Conservation (phyloP, 2,329 filamentous ascomycete species). For the Claviceps monticola region DNA sequence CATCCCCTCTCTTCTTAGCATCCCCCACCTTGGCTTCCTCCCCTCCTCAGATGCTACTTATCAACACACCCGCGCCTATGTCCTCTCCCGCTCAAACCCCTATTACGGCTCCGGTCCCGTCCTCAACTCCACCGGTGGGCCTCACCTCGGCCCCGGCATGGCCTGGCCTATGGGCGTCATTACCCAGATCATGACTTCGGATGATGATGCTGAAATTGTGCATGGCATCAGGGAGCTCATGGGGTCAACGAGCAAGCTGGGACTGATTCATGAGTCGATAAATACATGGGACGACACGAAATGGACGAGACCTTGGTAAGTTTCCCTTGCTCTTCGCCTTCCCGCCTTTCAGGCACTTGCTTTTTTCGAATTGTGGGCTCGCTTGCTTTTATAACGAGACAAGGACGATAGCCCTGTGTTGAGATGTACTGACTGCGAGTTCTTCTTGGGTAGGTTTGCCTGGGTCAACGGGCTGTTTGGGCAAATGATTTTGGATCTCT, state of each 20-base stretch:
- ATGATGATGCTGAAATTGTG: conserved; percentile 61
- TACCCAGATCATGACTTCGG: conserved; percentile 63
- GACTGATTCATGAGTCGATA: conserved; percentile 59
- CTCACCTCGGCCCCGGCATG: conserved; percentile 46
- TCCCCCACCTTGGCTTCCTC: conserved; percentile 43
- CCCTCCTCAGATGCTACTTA: conserved; percentile 49
- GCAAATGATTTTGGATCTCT: conserved; percentile 65
- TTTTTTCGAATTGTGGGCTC: background rate
- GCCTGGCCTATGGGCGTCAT: conserved; percentile 85
- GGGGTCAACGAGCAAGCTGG: conserved; percentile 55
- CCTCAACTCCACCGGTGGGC: conserved; percentile 37
- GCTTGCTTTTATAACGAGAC: background rate
- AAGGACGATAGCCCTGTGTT: background rate
- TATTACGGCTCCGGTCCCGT: conserved; percentile 49
- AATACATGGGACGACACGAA: conserved; percentile 18
- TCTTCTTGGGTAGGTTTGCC: conserved; percentile 51
- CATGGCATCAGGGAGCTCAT: conserved; percentile 50
- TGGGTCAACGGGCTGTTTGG: conserved; percentile 87
- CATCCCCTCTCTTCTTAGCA: conserved; percentile 46
- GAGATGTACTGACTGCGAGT: background rate
- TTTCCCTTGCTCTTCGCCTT: background rate
- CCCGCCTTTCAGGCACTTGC: background rate
- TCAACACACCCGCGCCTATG: conserved; percentile 62
- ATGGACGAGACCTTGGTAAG: conserved; percentile 24
- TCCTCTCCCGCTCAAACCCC: conserved; percentile 56